phyloP scores from a whole-genome alignment of 2,329 filamentous ascomycete species.

The Talaromyces sp. region DNA sequence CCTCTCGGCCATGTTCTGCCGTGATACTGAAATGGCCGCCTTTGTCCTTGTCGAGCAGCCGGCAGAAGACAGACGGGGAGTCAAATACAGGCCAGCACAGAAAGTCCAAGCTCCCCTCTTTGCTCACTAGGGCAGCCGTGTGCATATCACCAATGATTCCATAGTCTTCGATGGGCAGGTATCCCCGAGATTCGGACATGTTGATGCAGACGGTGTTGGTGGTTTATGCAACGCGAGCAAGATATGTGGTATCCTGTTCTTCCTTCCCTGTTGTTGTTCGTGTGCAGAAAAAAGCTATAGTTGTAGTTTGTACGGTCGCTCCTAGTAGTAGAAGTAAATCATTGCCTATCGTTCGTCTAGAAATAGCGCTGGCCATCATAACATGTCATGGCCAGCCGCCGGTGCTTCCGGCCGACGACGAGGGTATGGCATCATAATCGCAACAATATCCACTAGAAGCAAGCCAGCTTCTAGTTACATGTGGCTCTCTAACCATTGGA shows the following conservation, averaged over 20 bases:
- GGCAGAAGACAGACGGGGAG: constrained; percentile 70
- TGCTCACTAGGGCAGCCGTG: constrained; percentile 70
- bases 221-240: background rate
- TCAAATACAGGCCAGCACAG: constrained; percentile 83
- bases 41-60: constrained; percentile 68
- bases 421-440: constrained; percentile 14
- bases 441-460: background rate
- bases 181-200: constrained; percentile 11
- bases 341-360: background rate
- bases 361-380: background rate
- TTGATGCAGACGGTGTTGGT: background rate
- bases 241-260: background rate
- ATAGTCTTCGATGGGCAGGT: constrained; percentile 63
- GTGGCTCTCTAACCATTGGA: constrained; percentile 1
- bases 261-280: background rate
- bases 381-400: constrained; percentile 2
- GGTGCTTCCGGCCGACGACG: constrained; percentile 9
- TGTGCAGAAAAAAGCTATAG: background rate
- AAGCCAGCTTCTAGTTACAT: background rate
- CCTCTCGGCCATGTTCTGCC: constrained; percentile 42
- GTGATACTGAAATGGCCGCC: constrained; percentile 68
- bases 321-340: background rate
- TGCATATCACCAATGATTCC: constrained; percentile 78
- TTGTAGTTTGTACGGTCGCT: background rate
- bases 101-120: constrained; percentile 69